A percentile compares a stretch with the other conserved stretches of the same genome.
These are phyloP conservation scores for Porphyrellus sp. DNA, from an alignment of 1,284 basidiomycete species.

Conservation along the genomic window DNA sequence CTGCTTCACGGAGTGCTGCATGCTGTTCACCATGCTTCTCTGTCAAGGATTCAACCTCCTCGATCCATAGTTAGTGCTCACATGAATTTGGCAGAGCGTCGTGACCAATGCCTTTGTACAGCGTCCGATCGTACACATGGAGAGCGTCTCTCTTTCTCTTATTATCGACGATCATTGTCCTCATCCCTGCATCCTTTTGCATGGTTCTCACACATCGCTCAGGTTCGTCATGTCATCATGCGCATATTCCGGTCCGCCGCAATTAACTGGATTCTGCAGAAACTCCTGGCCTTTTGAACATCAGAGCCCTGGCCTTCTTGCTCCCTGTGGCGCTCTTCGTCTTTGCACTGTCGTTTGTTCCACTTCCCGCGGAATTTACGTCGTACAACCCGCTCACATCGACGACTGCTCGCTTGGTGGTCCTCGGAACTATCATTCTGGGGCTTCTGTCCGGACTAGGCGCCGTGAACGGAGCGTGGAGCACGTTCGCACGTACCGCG, in stretches of 20 bases:
- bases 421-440: constrained; percentile 68
- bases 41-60: constrained; percentile 57
- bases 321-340: constrained; percentile 56
- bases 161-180: constrained; percentile 52
- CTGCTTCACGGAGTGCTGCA: constrained; percentile 67
- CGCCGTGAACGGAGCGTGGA: constrained; percentile 64
- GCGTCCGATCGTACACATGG: constrained; percentile 65
- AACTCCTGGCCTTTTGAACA: constrained; percentile 24
- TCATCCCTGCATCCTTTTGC: constrained; percentile 60
- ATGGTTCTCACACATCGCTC: constrained; percentile 51
- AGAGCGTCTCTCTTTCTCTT: constrained; percentile 56
- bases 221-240: constrained; percentile 20
- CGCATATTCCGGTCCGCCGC: not conserved
- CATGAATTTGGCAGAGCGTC: not conserved
- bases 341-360: constrained; percentile 59
- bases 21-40: constrained; percentile 64
- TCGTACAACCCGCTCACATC: constrained; percentile 43
- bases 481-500: constrained; percentile 33
- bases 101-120: constrained; percentile 4
- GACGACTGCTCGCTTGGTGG: constrained; percentile 62
- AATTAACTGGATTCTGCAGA: constrained; percentile 18
- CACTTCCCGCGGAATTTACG: constrained; percentile 52
- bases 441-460: constrained; percentile 74
- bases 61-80: constrained; percentile 45
- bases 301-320: constrained; percentile 23